Evolutionary conservation across 2,329 filamentous ascomycete species (phyloP).

Genomic region (Cladosporium sp.): DNA sequence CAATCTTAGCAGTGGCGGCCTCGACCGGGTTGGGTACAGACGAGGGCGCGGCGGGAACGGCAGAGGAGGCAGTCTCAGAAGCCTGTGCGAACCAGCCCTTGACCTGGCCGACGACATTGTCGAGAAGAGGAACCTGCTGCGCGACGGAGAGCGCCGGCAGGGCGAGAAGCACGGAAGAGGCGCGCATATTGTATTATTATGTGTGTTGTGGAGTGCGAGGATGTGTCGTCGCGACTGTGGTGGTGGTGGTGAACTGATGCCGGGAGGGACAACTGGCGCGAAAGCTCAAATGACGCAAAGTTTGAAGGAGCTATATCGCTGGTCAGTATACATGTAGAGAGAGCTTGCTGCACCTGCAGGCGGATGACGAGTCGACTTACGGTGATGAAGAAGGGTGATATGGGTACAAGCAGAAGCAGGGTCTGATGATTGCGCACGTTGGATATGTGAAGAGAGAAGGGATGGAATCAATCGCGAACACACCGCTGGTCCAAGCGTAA

Average conservation of each 20-base stretch:
- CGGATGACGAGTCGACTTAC: background rate
- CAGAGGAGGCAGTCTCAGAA: slow-evolving; percentile 56
- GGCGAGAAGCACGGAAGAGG: slow-evolving; percentile 53
- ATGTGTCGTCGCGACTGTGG: slow-evolving; percentile 8
- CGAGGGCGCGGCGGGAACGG: slow-evolving; percentile 45
- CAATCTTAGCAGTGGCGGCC: slow-evolving; percentile 52
- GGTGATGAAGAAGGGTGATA: slow-evolving; percentile 10
- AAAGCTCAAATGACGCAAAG: slow-evolving; percentile 3
- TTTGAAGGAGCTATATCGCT: slow-evolving; percentile 15
- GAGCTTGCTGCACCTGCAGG: background rate
- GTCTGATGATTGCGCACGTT: background rate
- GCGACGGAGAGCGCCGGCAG: slow-evolving; percentile 53
- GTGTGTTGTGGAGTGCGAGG: background rate
- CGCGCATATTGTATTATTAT: slow-evolving; percentile 47
- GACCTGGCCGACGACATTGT: slow-evolving; percentile 62
- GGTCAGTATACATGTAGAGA: slow-evolving; percentile 13
- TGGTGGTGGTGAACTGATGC: background rate
- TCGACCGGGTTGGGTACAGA: slow-evolving; percentile 48
- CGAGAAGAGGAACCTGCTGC: slow-evolving; percentile 62
- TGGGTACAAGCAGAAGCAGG: slow-evolving; percentile 9
- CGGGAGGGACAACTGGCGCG: slow-evolving; percentile 17
- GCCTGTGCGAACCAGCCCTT: slow-evolving; percentile 57
- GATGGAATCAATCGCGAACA: slow-evolving; percentile 5
- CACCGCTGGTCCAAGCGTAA: slow-evolving; percentile 1
- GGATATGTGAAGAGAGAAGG: slow-evolving; percentile 8